phyloP scores from a whole-genome alignment of 257 asterid genomes.

The Fraxinus cuspidata region DNA sequence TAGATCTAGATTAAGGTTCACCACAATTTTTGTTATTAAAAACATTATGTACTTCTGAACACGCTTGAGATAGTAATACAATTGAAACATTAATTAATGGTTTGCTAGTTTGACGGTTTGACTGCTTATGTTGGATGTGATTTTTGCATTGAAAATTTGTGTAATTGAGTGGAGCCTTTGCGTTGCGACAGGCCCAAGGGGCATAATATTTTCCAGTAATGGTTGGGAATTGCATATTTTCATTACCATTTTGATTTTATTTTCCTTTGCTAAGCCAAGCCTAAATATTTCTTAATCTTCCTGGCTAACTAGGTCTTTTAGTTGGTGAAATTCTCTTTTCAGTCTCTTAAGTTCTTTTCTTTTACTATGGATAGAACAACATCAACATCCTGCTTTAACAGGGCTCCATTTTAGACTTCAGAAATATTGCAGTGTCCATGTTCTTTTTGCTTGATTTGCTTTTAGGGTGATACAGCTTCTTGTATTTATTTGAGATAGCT shows the following conservation, averaged over 20 bases:
- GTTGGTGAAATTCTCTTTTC: no score
- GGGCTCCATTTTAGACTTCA: neutral
- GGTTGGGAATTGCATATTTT: neutral
- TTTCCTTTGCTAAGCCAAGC: neutral
- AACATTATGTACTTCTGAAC: neutral
- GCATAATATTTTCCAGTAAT: neutral
- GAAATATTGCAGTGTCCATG: neutral
- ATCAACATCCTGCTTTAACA: neutral
- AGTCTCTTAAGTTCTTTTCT: no score
- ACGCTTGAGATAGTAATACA: conserved; percentile 10
- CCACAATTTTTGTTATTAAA: neutral
- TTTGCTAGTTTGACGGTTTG: conserved; percentile 16
- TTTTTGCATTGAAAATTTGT: neutral
- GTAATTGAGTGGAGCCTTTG: neutral
- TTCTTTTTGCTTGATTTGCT: neutral
- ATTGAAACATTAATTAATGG: neutral
- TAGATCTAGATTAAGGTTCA: neutral
- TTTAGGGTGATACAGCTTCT: neutral
- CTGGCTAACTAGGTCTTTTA: neutral
- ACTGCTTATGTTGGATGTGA: conserved; percentile 2
- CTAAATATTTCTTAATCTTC: neutral
- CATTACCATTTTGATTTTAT: neutral
- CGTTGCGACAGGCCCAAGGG: neutral
- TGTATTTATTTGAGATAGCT: neutral
- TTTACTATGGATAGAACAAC: no score